Conservation (phyloP, 2,329 filamentous ascomycete genomes). For the Nemania serpens region DNA sequence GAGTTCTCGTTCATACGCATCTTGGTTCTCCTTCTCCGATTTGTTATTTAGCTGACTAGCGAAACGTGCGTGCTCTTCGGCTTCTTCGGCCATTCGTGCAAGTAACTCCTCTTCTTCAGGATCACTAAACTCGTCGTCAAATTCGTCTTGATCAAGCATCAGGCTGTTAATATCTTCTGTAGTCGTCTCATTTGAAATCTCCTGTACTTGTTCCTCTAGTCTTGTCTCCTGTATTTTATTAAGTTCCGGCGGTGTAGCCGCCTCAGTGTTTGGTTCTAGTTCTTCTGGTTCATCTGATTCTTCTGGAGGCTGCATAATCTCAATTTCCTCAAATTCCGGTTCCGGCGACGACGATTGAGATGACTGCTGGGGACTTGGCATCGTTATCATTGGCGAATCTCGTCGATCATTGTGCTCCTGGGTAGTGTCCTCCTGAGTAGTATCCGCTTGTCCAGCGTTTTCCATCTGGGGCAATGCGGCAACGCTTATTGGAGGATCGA, state of each 20-base stretch:
- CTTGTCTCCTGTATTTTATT: conserved; percentile 27
- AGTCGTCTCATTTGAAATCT: conserved; percentile 7
- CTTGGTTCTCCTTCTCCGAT: conserved; percentile 68
- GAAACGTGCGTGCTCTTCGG: conserved; percentile 92
- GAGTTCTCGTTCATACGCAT: conserved; percentile 85
- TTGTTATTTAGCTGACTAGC: conserved; percentile 84
- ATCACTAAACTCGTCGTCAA: conserved; percentile 74
- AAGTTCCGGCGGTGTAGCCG: conserved; percentile 23
- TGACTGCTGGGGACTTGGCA: conserved; percentile 12
- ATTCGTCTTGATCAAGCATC: conserved; percentile 61
- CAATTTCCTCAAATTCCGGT: conserved; percentile 42
- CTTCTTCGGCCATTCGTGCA: conserved; percentile 83
- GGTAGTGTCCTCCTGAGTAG: conserved; percentile 28
- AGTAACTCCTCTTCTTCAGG: conserved; percentile 91
- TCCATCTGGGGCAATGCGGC: conserved; percentile 17
- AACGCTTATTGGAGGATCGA: conserved; percentile 29
- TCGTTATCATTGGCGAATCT: background rate
- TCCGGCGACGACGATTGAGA: conserved; percentile 34
- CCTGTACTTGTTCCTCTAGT: conserved; percentile 18
- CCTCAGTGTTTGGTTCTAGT: conserved; percentile 7
- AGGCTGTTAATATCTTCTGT: conserved; percentile 42
- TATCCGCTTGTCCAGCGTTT: conserved; percentile 23
- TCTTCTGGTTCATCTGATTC: conserved; percentile 32
- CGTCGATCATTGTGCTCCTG: conserved; percentile 23
- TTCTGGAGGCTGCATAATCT: conserved; percentile 35